Conservation (phyloP, 257 asterid species). For the Catharanthus roseus region DNA sequence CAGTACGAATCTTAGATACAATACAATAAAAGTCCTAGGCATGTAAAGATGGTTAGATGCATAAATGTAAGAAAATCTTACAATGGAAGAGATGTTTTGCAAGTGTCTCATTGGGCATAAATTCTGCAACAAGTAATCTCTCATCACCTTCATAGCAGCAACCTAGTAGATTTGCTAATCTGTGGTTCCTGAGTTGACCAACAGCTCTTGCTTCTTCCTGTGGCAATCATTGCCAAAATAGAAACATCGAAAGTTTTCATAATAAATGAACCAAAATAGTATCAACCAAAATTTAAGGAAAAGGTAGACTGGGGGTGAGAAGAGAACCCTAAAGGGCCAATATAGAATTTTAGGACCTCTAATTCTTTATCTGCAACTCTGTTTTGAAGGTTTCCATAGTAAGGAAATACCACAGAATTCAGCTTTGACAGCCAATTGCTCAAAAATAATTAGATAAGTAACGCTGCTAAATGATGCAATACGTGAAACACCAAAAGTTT, state of each 20-base stretch:
- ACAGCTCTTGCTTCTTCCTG: conserved; percentile 95
- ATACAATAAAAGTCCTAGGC: neutral
- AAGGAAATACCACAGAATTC: neutral
- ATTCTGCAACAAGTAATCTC: conserved; percentile 89
- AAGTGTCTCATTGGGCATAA: conserved; percentile 96
- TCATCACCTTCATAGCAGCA: conserved; percentile 98
- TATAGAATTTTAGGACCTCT: neutral
- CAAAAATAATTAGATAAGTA: neutral
- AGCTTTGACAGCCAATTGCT: neutral
- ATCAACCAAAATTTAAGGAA: neutral
- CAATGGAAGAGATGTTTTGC: conserved; percentile 96
- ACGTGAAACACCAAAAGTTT: neutral
- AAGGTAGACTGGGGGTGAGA: neutral
- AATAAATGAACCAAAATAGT: conserved; percentile 5
- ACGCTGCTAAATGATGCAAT: neutral
- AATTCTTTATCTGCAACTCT: neutral
- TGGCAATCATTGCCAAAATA: conserved; percentile 15
- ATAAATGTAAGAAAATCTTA: conserved; percentile 30
- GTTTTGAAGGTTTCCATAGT: neutral
- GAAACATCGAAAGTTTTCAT: conserved; percentile 2
- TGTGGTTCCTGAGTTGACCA: conserved; percentile 78
- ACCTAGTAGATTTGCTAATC: conserved; percentile 84
- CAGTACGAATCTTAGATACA: neutral
- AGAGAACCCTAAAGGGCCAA: neutral
- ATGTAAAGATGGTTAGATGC: neutral